Evolutionary conservation across 441 rosid species (phyloP).

Genomic region (Hura crepitans): DNA sequence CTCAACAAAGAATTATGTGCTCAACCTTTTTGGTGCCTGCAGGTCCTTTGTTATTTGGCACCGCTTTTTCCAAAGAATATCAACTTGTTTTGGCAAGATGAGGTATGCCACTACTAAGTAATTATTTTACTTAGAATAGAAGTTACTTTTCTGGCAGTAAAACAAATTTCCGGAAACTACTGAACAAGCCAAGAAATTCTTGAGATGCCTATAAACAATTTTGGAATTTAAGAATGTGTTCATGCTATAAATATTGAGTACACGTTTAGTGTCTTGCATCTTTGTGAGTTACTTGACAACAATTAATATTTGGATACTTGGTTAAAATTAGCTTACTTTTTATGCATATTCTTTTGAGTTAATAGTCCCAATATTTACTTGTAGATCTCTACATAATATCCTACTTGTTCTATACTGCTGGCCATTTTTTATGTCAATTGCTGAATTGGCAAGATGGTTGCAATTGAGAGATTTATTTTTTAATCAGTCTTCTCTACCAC

Average conservation of each 20-base stretch:
- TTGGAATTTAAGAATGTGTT: background rate
- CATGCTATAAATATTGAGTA: background rate
- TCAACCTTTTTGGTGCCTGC: slow-evolving; percentile 24
- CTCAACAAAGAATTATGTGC: slow-evolving; percentile 3
- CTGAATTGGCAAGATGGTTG: background rate
- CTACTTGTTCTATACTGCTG: background rate
- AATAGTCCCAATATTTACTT: background rate
- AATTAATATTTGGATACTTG: background rate
- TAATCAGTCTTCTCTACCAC: background rate
- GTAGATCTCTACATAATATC: background rate
- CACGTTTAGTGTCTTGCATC: background rate
- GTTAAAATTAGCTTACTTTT: background rate
- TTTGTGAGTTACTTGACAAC: background rate
- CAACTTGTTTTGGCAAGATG: slow-evolving; percentile 96
- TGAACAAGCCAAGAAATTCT: background rate
- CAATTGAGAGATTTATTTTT: background rate
- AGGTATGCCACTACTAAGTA: slow-evolving; percentile 54
- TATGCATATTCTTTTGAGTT: background rate
- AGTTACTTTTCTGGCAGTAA: slow-evolving; percentile 5
- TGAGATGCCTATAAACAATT: background rate
- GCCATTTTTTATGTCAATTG: background rate
- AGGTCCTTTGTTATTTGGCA: slow-evolving; percentile 91
- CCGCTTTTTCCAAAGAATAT: slow-evolving; percentile 87
- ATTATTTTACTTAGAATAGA: slow-evolving; percentile 17
- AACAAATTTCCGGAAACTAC: background rate